Conservation (phyloP, 2,329 filamentous ascomycete species). For the Fusarium solani-melongenae region DNA sequence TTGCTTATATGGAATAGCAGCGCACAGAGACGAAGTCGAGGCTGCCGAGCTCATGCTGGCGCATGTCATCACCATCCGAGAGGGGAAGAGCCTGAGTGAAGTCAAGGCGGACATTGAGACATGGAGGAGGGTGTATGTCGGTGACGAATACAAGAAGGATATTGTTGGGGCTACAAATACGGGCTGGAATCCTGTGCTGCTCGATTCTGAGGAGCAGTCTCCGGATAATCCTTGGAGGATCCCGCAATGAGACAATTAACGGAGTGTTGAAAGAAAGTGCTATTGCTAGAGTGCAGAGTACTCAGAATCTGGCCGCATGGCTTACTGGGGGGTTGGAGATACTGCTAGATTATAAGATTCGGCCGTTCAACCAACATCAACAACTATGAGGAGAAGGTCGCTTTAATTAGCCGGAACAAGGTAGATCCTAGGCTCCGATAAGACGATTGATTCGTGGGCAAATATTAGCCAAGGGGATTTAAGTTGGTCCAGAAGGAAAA, state of each 20-base stretch:
- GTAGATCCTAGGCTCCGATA: not conserved
- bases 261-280: not conserved
- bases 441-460: not conserved
- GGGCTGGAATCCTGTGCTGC: not conserved
- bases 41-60: not conserved
- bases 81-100: not conserved
- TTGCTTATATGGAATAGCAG: too few species aligned
- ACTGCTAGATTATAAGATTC: not conserved
- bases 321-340: not conserved
- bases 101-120: not conserved
- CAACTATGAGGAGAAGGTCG: not conserved
- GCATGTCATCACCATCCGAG: not conserved
- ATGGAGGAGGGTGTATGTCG: not conserved
- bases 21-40: too few species aligned
- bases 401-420: not conserved
- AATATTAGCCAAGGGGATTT: not conserved
- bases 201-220: not conserved
- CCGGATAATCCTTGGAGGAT: not conserved
- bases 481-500: not conserved
- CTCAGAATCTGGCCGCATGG: not conserved
- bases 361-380: not conserved
- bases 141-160: not conserved
- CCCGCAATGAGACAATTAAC: not conserved
- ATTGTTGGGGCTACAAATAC: not conserved
- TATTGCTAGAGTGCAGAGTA: not conserved